Conservation (phyloP, 2,329 filamentous ascomycete species). For the Phialophora tarda region DNA sequence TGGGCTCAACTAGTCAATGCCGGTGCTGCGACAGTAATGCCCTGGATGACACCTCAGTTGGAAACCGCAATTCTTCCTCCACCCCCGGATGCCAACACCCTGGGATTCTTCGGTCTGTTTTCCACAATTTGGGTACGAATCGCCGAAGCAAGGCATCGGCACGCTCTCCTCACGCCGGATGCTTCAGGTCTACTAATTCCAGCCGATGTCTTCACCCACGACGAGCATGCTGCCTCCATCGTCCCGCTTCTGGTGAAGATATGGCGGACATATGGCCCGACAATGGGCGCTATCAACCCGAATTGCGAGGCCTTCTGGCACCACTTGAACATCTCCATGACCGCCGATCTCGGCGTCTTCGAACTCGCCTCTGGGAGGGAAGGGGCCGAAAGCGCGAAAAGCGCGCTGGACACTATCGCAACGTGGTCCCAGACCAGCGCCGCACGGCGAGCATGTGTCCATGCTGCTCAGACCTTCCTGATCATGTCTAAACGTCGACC, state of each 20-base stretch:
- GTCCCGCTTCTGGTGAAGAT: constrained; percentile 4
- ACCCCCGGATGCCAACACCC: constrained; percentile 9
- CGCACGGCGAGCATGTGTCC: constrained; percentile 56
- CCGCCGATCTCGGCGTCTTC: constrained; percentile 58
- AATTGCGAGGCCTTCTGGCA: constrained; percentile 60
- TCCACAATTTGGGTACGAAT: constrained; percentile 18
- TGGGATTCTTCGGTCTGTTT: constrained; percentile 19
- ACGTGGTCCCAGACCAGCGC: constrained; percentile 58
- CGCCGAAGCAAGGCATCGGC: constrained; percentile 11
- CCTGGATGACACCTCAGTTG: constrained; percentile 15
- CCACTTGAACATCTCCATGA: constrained; percentile 58
- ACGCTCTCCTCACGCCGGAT: not conserved
- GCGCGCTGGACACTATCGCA: constrained; percentile 57
- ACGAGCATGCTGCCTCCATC: constrained; percentile 16
- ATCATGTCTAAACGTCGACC: constrained; percentile 57
- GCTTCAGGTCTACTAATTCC: constrained; percentile 11
- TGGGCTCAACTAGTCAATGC: constrained; percentile 14
- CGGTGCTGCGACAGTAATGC: constrained; percentile 15
- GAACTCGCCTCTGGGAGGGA: constrained; percentile 58
- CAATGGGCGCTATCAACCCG: constrained; percentile 52
- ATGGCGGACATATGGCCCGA: constrained; percentile 47
- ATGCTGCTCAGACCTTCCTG: constrained; percentile 59
- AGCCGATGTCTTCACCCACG: constrained; percentile 14
- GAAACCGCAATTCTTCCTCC: constrained; percentile 9
- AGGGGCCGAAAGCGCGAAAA: constrained; percentile 53